Percentiles rank a stretch among this genome's conserved stretches.
Evolutionary conservation across 2,329 filamentous ascomycete species (phyloP).

Genomic region (Penicillium griseofulvum): DNA sequence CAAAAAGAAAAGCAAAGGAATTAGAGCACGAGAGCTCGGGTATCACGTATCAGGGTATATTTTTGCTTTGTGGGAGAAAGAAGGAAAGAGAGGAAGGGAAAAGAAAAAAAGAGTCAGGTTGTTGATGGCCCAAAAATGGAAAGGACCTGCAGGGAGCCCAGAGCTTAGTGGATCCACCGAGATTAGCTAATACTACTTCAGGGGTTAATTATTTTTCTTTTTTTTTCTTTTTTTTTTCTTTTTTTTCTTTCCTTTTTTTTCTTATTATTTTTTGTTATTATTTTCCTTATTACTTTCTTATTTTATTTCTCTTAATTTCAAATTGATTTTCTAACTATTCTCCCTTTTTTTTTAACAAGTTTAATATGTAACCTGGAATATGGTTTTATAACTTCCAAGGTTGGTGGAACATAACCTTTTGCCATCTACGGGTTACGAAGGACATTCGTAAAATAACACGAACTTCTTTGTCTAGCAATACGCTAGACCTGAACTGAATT

Average conservation of each 20-base stretch:
- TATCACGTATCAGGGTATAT: conserved; percentile 26
- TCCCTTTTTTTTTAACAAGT: no score
- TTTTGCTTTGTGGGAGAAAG: conserved; percentile 19
- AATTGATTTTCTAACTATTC: no score
- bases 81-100: conserved; percentile 18
- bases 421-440: no score
- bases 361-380: no score
- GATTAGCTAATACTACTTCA: conserved; percentile 22
- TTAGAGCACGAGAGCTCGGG: conserved; percentile 28
- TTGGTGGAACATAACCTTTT: no score
- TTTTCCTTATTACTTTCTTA: not conserved
- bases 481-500: no score
- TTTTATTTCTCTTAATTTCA: no score
- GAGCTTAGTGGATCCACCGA: conserved; percentile 13
- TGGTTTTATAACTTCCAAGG: no score
- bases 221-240: not conserved
- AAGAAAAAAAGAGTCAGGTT: conserved; percentile 21
- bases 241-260: not conserved
- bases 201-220: conserved; percentile 10
- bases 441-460: no score
- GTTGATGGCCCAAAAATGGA: conserved; percentile 22
- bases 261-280: not conserved
- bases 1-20: conserved; percentile 26
- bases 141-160: conserved; percentile 29
- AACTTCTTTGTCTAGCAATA: no score